Evolutionary conservation across 129 eudicot genomes (phyloP).

Genomic region (Pseudognaphalium luteoalbum): DNA sequence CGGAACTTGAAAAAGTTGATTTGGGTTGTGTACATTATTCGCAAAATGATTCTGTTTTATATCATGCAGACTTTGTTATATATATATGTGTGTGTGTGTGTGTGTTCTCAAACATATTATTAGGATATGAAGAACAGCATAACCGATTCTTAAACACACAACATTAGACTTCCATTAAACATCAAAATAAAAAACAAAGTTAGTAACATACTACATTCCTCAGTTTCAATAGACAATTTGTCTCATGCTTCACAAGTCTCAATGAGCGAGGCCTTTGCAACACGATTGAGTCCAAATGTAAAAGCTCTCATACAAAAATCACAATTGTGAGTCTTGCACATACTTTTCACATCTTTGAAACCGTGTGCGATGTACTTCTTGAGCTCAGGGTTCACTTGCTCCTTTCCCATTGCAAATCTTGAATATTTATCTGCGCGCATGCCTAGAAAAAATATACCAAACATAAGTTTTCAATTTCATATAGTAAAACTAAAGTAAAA

Average conservation of each 20-base stretch:
- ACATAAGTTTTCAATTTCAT: background rate
- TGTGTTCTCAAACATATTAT: no score
- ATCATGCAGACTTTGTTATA: no score
- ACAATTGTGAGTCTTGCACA: constrained; percentile 91
- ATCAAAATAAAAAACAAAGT: no score
- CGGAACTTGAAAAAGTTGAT: no score
- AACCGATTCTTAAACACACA: background rate
- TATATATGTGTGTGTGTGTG: no score
- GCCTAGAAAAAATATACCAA: background rate
- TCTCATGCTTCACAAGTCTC: no score
- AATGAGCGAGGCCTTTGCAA: constrained; percentile 71
- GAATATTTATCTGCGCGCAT: constrained; percentile 75
- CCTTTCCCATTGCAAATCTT: constrained; percentile 99
- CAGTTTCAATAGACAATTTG: background rate
- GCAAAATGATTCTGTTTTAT: no score
- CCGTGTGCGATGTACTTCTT: constrained; percentile 81
- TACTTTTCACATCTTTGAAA: constrained; percentile 72
- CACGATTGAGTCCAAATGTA: constrained; percentile 86
- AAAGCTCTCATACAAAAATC: constrained; percentile 98
- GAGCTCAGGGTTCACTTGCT: constrained; percentile 72
- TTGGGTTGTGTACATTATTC: no score
- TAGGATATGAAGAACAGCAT: no score
- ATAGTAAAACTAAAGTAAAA: background rate
- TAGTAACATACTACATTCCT: constrained; percentile 22
- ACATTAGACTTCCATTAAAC: background rate